Conservation (phyloP, 1,284 basidiomycete species). For the Ganoderma meredithae region DNA sequence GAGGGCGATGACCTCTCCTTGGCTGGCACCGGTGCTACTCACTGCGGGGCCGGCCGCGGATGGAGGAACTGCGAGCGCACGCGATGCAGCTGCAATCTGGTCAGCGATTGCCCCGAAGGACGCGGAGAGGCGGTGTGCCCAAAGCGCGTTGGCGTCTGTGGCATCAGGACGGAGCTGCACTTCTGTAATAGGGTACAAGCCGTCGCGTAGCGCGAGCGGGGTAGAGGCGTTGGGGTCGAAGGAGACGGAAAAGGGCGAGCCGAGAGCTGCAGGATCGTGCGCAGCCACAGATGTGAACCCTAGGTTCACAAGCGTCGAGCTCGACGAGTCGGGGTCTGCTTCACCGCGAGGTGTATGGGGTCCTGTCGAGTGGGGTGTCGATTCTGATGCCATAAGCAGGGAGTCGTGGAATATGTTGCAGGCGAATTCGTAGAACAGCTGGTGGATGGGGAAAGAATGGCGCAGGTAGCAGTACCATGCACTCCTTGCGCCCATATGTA, state of each 20-base stretch:
- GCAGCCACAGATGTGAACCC: background rate
- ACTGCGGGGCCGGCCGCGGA: constrained; percentile 23
- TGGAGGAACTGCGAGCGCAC: constrained; percentile 43
- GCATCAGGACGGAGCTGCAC: background rate
- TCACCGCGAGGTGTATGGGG: constrained; percentile 16
- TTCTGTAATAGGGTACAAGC: constrained; percentile 9
- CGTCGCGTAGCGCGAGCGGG: constrained; percentile 21
- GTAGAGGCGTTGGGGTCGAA: constrained; percentile 35
- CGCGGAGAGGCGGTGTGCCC: constrained; percentile 43
- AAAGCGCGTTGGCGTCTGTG: constrained; percentile 27
- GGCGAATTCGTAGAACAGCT: no score
- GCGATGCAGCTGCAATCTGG: constrained; percentile 50
- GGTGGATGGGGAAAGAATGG: background rate
- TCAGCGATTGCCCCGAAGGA: constrained; percentile 49
- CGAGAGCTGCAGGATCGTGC: constrained; percentile 7
- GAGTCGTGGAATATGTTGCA: background rate
- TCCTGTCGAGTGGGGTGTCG: constrained; percentile 15
- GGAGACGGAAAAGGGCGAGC: constrained; percentile 35
- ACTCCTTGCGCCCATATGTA: constrained; percentile 10
- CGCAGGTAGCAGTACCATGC: background rate
- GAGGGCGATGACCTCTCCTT: constrained; percentile 31
- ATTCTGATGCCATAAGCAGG: constrained; percentile 16
- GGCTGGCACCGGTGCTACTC: background rate
- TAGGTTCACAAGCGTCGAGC: constrained; percentile 31
- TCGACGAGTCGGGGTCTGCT: constrained; percentile 28